These are phyloP conservation scores for Coemansia sp. DNA, from an alignment of 192 early-diverging fungal species.

Conservation along the genomic window DNA sequence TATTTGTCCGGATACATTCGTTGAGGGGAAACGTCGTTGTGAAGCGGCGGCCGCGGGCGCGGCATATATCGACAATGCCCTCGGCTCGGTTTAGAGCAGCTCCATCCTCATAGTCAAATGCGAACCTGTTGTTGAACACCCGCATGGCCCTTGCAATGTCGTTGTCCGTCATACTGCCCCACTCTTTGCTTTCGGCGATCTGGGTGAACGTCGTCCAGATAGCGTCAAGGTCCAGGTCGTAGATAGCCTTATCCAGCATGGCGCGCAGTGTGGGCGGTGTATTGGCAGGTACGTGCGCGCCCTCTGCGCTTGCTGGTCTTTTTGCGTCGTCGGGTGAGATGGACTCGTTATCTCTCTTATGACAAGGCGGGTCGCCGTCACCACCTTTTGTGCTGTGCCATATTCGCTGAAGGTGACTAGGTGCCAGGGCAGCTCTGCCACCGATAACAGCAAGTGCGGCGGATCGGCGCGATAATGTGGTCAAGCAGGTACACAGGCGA, in stretches of 20 bases:
- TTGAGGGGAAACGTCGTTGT: slow-evolving; percentile 15
- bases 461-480: too few relatives aligned
- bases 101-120: slow-evolving; percentile 13
- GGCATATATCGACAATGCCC: slow-evolving; percentile 6
- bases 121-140: slow-evolving; percentile 30
- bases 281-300: too few relatives aligned
- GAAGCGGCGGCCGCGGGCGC: slow-evolving; percentile 3
- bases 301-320: too few relatives aligned
- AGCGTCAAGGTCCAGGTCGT: slow-evolving; percentile 8
- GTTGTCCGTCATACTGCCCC: slow-evolving; percentile 22
- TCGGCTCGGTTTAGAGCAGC: slow-evolving; percentile 10
- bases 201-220: slow-evolving; percentile 28
- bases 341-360: too few relatives aligned
- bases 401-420: too few relatives aligned
- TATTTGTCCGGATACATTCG: slow-evolving; percentile 32
- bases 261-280: slow-evolving; percentile 20
- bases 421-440: too few relatives aligned
- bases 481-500: too few relatives aligned
- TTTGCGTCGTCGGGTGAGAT: too few relatives aligned
- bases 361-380: too few relatives aligned
- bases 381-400: too few relatives aligned
- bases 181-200: slow-evolving; percentile 13
- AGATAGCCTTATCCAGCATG: slow-evolving; percentile 19
- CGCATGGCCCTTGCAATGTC: slow-evolving; percentile 30
- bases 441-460: too few relatives aligned